Percentiles rank a stretch among this genome's conserved stretches.
phyloP scores from a whole-genome alignment of 345 rosid genomes.

The Mangifera indica region DNA sequence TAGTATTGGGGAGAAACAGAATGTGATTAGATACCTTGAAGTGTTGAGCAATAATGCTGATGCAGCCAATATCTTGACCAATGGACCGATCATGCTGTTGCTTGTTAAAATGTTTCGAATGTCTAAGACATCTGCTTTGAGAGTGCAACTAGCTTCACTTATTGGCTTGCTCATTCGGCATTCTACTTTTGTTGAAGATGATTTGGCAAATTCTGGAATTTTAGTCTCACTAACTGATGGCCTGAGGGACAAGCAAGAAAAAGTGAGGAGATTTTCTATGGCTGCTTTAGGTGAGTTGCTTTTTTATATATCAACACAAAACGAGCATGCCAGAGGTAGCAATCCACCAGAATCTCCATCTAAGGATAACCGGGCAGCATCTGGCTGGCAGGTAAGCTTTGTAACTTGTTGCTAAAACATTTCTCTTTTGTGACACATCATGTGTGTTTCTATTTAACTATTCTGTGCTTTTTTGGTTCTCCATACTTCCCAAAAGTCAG shows the following conservation, averaged over 20 bases:
- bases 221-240: slow-evolving; percentile 83
- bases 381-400: slow-evolving; percentile 91
- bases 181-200: slow-evolving; percentile 81
- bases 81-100: slow-evolving; percentile 88
- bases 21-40: slow-evolving; percentile 83
- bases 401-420: slow-evolving; percentile 8
- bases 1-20: slow-evolving; percentile 83
- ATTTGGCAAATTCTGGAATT: slow-evolving; percentile 88
- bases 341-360: slow-evolving; percentile 79
- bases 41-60: slow-evolving; percentile 82
- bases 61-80: slow-evolving; percentile 85
- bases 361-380: slow-evolving; percentile 57
- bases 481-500: neutral
- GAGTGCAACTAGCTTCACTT: slow-evolving; percentile 86
- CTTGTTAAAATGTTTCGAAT: slow-evolving; percentile 89
- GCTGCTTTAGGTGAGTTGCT: slow-evolving; percentile 97
- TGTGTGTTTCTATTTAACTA: neutral
- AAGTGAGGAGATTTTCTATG: slow-evolving; percentile 92
- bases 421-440: slow-evolving; percentile 4
- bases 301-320: slow-evolving; percentile 93
- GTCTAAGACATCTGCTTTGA: slow-evolving; percentile 82
- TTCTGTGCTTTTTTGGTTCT: neutral
- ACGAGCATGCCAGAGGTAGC: slow-evolving; percentile 61
- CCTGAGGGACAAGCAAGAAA: slow-evolving; percentile 91
- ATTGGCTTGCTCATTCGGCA: slow-evolving; percentile 94